Conservation (phyloP, 257 asterid species). For the Capsicum chinense region DNA sequence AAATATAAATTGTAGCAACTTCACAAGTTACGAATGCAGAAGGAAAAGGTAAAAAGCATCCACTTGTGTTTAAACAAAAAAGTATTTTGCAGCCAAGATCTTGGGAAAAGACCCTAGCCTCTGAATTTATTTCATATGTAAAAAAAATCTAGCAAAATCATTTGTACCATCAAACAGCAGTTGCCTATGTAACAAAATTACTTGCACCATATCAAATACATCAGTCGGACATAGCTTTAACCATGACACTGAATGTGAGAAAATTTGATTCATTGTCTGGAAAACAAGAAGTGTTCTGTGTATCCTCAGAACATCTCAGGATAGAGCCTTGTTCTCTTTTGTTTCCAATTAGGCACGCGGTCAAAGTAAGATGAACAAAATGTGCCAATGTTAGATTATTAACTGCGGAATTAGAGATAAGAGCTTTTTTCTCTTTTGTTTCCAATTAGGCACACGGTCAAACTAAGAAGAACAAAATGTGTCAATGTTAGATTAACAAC, state of each 20-base stretch:
- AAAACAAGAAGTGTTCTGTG: background rate
- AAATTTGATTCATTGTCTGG: background rate
- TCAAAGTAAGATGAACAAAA: background rate
- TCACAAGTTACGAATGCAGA: background rate
- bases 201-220: background rate
- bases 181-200: background rate
- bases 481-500: background rate
- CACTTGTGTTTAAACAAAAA: background rate
- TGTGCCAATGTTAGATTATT: too few relatives aligned
- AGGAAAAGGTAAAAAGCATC: background rate
- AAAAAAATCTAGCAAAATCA: background rate
- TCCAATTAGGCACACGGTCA: background rate
- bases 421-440: too few relatives aligned
- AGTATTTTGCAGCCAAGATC: conserved; percentile 15
- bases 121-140: conserved; percentile 2
- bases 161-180: conserved; percentile 18
- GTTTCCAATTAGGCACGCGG: background rate
- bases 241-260: background rate
- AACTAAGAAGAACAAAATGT: background rate
- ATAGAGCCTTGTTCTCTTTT: background rate
- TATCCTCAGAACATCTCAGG: background rate
- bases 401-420: background rate
- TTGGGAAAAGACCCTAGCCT: background rate
- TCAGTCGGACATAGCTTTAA: background rate
- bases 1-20: conserved; percentile 3